Conservation (phyloP, 257 asterid genomes). For the Datura wrightii region DNA sequence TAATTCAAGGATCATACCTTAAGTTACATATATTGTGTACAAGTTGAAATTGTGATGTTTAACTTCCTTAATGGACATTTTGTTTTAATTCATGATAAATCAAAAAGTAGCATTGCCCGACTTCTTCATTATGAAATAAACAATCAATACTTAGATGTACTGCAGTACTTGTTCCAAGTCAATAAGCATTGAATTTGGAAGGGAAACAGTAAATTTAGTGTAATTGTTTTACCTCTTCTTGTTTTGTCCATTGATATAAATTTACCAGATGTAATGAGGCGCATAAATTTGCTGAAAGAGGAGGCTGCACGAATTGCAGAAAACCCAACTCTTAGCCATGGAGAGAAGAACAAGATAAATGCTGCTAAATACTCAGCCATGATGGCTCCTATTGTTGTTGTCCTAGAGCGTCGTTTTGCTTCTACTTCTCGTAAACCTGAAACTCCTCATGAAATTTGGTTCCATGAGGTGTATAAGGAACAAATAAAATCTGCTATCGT, state of each 20-base stretch:
- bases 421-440: conserved; percentile 92
- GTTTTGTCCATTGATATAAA: conserved; percentile 29
- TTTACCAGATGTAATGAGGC: conserved; percentile 86
- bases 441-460: conserved; percentile 94
- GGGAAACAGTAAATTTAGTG: conserved; percentile 6
- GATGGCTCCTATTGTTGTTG: conserved; percentile 98
- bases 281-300: conserved; percentile 92
- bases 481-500: conserved; percentile 77
- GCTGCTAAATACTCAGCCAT: conserved; percentile 97
- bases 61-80: conserved; percentile 19
- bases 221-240: conserved; percentile 23
- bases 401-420: conserved; percentile 92
- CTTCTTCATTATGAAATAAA: not conserved
- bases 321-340: conserved; percentile 76
- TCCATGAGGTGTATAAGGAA: conserved; percentile 74
- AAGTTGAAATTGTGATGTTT: conserved; percentile 15
- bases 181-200: conserved; percentile 25
- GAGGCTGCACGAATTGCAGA: conserved; percentile 91
- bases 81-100: conserved; percentile 16
- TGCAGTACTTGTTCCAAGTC: conserved; percentile 16
- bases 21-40: not conserved
- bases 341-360: conserved; percentile 89
- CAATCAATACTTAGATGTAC: not conserved
- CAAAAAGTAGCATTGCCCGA: not conserved
- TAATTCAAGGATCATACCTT: conserved; percentile 8